Evolutionary conservation across 768 basidiomycete genomes (phyloP), one percentile per base, ranked within the genome.

Genomic region (Termitomyces heimii): DNA sequence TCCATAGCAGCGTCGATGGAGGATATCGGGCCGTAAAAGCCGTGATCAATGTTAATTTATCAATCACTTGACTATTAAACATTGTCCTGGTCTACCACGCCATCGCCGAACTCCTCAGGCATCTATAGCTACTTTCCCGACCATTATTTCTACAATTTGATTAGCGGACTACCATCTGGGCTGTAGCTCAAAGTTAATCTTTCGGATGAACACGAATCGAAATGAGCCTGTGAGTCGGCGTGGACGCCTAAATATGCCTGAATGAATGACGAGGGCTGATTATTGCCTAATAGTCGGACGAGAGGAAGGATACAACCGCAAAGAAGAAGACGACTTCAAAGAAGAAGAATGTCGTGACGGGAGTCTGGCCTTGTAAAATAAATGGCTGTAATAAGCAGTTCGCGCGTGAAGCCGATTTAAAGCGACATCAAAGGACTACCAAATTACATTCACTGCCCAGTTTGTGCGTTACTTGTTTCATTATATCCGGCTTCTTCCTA

Each of bases 371-470:
- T 7, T 91, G 89, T 76, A 83, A 83, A 68, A 89, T 91, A 67
- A 81, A 85, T 66, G 89, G 87, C 31, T 91, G 89, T 73, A 84
- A 82, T 72, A 91, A 90, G 71, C 82, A 88, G 67, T 91, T 91
- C 66, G 88, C 86, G 46, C 80, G 89, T 53, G 89, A 91, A 70
- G 89, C 89, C 16, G 89, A 91, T 75, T 72, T 91, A 61, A 90
- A 89, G 75, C 69, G 89, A 64, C 89, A 91, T 68, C 89, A 90
- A 67, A 77, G 87, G 67, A 91, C 89, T 32, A 89, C 89, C 24
- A 91, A 88, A 68, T 69, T 80, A 48, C 89, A 91, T 72, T 85
- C 85, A 3, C 75, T 86, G 69, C 86, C 89, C 35, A 83, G 82
- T 64, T 89, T 85, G 88, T 89, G 65, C 65, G 77, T 79, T 34